Base-by-base conservation (phyloP, 1,284 basidiomycete species). In the Cryptococcus maquisensis region DNA sequence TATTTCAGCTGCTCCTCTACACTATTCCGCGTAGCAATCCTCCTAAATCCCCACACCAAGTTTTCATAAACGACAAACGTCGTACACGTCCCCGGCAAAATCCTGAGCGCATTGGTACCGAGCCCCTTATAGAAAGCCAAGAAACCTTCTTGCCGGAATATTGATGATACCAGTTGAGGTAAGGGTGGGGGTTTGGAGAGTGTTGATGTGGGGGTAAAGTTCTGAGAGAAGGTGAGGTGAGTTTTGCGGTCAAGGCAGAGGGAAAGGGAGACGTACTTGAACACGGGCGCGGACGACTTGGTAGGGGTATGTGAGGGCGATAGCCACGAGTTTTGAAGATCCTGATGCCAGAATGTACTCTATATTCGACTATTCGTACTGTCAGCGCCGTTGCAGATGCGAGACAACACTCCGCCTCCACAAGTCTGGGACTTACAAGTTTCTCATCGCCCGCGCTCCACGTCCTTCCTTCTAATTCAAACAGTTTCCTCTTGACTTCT, bases 31-130 rank as follows among this genome's bases (percentile, higher is more conserved):
- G 61, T 48, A 8, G 74, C 76, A 16, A 71, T 45, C 12, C 61
- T 82, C 62, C 86, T 80, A 55, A 93, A 79, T 26, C 88, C 71
- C 90, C 89, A 93, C 0, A 89, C 88, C 49, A 95, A 72, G 67
- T 98, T 97, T 75, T 98, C 96, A 72, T 98, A 98, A 18, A 97
- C 93, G 38, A 98, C 95, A 69, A 98, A 97, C 1, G 95, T 98
- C 47, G 97, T 90, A 72, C 95, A 98, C 1, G 95, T 98, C 20
- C 95, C 95, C 0, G 95, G 95, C 9, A 98, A 80, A 48, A 98
- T 93, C 35, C 95, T 83, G 13, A 98, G 85, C n/a, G 95, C 82
- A 71, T 98, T 98, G n/a, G 92, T 93, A 5, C 86, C 92, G 16
- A 98, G 80, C 0, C 95, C 95, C 58, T 94, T 90, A 78, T 98